A percentile compares a stretch with the other conserved stretches of the same genome.
These are phyloP conservation scores for Xerocomellus chrysenteron DNA, from an alignment of 768 basidiomycete genomes.

Conservation along the genomic window DNA sequence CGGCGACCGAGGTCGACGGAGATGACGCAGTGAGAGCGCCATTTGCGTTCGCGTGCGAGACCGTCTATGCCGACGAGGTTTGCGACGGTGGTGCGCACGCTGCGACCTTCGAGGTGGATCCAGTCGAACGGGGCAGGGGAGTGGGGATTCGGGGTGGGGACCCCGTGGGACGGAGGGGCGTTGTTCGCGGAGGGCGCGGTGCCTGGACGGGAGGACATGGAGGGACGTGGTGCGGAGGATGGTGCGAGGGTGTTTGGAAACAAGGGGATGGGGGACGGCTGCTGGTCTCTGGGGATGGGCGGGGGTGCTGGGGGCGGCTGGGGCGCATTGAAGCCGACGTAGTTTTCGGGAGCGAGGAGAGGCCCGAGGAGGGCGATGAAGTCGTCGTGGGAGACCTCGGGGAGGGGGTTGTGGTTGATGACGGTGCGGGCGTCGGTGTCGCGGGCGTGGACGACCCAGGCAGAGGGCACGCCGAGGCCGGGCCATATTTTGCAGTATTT, in stretches of 20 bases:
- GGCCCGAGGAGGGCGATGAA: constrained; percentile 79
- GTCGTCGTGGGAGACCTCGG: constrained; percentile 84
- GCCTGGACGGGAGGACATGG: constrained; percentile 35
- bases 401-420: constrained; percentile 85
- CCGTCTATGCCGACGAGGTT: constrained; percentile 81
- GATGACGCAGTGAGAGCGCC: constrained; percentile 80
- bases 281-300: constrained; percentile 20
- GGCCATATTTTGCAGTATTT: constrained; percentile 74
- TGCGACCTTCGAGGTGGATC: constrained; percentile 83
- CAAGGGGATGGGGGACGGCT: constrained; percentile 30
- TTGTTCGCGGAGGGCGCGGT: constrained; percentile 28
- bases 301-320: constrained; percentile 16
- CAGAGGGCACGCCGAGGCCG: constrained; percentile 69
- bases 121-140: constrained; percentile 83
- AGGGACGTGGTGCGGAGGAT: constrained; percentile 31
- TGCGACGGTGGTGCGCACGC: constrained; percentile 72
- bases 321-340: constrained; percentile 32
- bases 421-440: constrained; percentile 62
- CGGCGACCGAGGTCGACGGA: constrained; percentile 76
- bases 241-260: constrained; percentile 24
- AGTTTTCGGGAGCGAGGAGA: constrained; percentile 81
- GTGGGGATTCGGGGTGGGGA: constrained; percentile 43
- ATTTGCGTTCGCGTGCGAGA: constrained; percentile 77
- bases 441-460: constrained; percentile 81
- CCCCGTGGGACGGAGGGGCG: constrained; percentile 2